Conservation (phyloP, 805 yeast genomes). For the Candida ponderosae region DNA sequence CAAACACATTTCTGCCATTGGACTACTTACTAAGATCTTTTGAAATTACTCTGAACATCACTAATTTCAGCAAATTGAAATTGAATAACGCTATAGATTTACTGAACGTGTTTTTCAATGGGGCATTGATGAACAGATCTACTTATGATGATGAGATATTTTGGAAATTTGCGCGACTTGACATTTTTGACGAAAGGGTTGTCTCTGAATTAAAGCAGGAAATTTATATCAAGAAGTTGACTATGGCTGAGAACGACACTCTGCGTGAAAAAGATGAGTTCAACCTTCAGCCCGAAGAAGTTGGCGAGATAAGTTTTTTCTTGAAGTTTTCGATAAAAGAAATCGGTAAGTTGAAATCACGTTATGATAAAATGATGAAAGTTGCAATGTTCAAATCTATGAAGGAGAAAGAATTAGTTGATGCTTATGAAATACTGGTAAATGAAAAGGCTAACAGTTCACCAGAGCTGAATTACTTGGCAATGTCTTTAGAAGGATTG, state of each 20-base stretch:
- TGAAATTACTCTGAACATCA: constrained; percentile 13
- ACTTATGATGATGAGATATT: constrained; percentile 28
- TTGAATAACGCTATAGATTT: constrained; percentile 39
- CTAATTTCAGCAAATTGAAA: constrained; percentile 33
- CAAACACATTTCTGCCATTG: constrained; percentile 24
- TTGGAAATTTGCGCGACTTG: constrained; percentile 28
- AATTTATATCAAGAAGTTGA: neutral
- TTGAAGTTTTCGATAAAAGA: constrained; percentile 38
- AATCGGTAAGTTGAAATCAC: constrained; percentile 22
- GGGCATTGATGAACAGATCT: constrained; percentile 31
- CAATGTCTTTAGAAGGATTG: constrained; percentile 4
- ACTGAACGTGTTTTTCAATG: constrained; percentile 40
- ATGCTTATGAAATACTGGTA: constrained; percentile 9
- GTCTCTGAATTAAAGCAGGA: neutral
- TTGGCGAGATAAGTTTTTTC: constrained; percentile 40
- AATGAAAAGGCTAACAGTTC: neutral
- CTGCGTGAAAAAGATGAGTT: constrained; percentile 5
- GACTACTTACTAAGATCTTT: constrained; percentile 15
- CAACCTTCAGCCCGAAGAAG: constrained; percentile 25
- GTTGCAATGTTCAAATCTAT: constrained; percentile 21
- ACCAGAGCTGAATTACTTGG: constrained; percentile 14
- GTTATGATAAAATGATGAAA: constrained; percentile 29
- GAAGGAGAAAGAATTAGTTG: constrained; percentile 12
- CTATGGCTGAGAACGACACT: neutral
- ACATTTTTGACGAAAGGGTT: constrained; percentile 8